These are phyloP conservation scores for Eucalyptus grandis DNA, from an alignment of 345 rosid species.

Conservation along the genomic window DNA sequence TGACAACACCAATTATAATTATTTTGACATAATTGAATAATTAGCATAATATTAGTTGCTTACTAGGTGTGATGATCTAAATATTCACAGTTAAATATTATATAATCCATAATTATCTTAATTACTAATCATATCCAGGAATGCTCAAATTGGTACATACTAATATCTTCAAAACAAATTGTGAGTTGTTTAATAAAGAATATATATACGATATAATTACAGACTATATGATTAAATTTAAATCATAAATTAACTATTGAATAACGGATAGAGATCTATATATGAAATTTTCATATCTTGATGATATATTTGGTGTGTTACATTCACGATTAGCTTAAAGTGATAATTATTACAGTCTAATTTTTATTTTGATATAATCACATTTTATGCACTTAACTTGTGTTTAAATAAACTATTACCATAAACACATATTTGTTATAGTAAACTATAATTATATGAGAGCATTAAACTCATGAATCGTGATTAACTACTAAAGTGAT, in stretches of 20 bases:
- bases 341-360: background rate
- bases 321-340: background rate
- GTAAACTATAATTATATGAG: background rate
- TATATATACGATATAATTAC: background rate
- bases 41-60: background rate
- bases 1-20: background rate
- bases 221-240: background rate
- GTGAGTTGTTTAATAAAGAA: background rate
- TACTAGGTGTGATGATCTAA: background rate
- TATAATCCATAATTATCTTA: background rate
- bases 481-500: background rate
- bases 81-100: background rate
- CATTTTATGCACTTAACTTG: background rate
- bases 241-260: background rate
- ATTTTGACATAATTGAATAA: background rate
- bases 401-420: background rate
- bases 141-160: background rate
- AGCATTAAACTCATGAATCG: background rate
- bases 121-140: background rate
- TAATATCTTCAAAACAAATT: background rate
- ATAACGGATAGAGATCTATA: background rate
- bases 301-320: background rate
- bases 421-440: background rate
- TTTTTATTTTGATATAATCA: background rate
- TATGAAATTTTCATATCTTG: background rate